Base-by-base conservation (phyloP, 371 early-diverging fungal genomes). In the Syncephalastrum sp. region DNA sequence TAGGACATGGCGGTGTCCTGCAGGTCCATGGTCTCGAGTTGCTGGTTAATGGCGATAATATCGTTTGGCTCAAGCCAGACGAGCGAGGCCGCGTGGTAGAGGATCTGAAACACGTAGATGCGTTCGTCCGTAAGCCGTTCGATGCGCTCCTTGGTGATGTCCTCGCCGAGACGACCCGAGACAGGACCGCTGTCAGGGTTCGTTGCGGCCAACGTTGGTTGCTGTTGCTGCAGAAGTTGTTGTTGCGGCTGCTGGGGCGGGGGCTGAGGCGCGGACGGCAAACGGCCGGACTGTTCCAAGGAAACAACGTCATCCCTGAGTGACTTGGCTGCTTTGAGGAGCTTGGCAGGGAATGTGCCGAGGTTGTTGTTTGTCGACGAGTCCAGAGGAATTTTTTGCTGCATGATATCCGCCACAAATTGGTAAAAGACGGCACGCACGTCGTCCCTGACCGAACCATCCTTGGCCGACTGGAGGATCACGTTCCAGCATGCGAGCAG, bases 401-500 rank as follows among this genome's bases (percentile, higher is more conserved):
- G 12, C 50, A 64, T 23, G 23, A 72, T 33, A 12, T 54, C 67
- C 5, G 49, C 60, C 58, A 75, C 67, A 44, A 71, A 68, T 5
- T 61, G 53, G 16, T 53, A 77, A 67, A 53, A 82, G 15, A 57
- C 61, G 23, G 53, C 62, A 29, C 85, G 81, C 24, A 86, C 70
- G 5, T 72, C 62, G 41, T 70, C 65, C 4, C 79, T 74, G 1
- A 86, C 67, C 3, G 67, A 59, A 0, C 54, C 53, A 33, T 84
- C 81, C 19, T 74, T 74, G 23, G 80, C 75, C 41, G 75, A 81
- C 25, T 80, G 77, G 45, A 93, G 57, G 46, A 95, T 71, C 33
- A 76, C 69, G 53, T 77, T 77, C 15, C 94, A 63, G 60, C 85
- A 75, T 41, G 81, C 62, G 19, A 92, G 69, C 16, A 88, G 59